Conservation (phyloP, 495 filamentous ascomycete genomes). For the Podospora conica region DNA sequence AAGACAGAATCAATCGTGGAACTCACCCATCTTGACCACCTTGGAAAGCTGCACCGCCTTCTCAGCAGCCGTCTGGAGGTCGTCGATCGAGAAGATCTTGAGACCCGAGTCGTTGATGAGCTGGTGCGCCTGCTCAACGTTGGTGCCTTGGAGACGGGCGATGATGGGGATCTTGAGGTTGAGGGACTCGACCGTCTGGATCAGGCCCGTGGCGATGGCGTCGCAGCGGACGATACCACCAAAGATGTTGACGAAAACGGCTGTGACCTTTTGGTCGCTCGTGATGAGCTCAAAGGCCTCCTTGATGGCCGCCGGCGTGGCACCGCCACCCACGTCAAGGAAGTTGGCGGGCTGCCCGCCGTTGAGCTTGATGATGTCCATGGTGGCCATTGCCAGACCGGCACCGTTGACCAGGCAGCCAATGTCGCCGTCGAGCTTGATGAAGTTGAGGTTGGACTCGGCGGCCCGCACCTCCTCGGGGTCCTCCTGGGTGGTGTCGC, state of each 20-base stretch:
- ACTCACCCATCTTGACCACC: constrained; percentile 93
- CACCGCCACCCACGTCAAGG: constrained; percentile 96
- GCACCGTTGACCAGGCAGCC: constrained; percentile 98
- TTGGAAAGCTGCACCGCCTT: constrained; percentile 98
- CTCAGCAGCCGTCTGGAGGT: constrained; percentile 94
- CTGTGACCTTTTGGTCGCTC: constrained; percentile 94
- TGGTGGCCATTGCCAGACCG: constrained; percentile 98
- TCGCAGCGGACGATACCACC: constrained; percentile 98
- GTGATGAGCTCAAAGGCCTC: constrained; percentile 98
- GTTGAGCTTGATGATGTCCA: constrained; percentile 99
- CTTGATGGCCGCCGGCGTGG: constrained; percentile 93
- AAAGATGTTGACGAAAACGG: constrained; percentile 99
- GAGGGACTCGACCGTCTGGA: constrained; percentile 88
- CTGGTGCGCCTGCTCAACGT: constrained; percentile 92
- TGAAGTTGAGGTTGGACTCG: constrained; percentile 93
- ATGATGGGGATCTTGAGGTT: constrained; percentile 94
- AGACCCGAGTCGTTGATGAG: constrained; percentile 96
- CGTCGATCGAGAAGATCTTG: constrained; percentile 99
- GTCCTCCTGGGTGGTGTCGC: constrained; percentile 93
- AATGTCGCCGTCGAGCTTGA: constrained; percentile 99
- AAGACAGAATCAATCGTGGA: not conserved
- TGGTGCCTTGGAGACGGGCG: constrained; percentile 94
- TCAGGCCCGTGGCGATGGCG: constrained; percentile 92
- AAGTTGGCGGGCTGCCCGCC: constrained; percentile 96
- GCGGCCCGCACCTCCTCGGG: constrained; percentile 95